phyloP scores from a whole-genome alignment of 345 rosid species.

The Citrus australasica region DNA sequence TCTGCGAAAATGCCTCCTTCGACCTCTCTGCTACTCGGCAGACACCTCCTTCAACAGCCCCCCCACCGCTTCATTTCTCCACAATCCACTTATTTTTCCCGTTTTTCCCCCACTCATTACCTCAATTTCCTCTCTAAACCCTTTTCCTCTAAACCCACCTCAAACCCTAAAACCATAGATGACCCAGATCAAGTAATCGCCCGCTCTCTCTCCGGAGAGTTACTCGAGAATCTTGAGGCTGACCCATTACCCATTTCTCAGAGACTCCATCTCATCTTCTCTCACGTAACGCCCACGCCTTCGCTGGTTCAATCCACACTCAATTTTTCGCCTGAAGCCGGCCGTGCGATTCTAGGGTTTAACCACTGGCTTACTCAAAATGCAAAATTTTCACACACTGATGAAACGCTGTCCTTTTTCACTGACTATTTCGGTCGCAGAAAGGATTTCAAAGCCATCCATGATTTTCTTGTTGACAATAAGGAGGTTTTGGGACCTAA shows the following conservation, averaged over 20 bases:
- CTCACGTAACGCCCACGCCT: constrained; percentile 67
- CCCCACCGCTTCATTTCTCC: constrained; percentile 1
- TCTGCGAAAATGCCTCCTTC: constrained; percentile 50
- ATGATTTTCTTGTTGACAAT: constrained; percentile 50
- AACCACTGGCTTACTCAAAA: constrained; percentile 58
- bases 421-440: constrained; percentile 85
- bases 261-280: constrained; percentile 67
- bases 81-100: constrained; percentile 18
- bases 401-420: constrained; percentile 73
- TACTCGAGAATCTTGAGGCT: constrained; percentile 35
- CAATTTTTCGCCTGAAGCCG: constrained; percentile 70
- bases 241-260: constrained; percentile 53
- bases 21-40: constrained; percentile 50
- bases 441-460: constrained; percentile 82
- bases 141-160: constrained; percentile 36
- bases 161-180: constrained; percentile 16
- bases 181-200: constrained; percentile 40
- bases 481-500: constrained; percentile 51
- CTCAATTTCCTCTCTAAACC: constrained; percentile 21
- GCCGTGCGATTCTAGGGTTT: constrained; percentile 70
- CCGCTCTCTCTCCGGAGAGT: constrained; percentile 66
- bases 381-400: constrained; percentile 50
- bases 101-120: constrained; percentile 15
- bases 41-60: constrained; percentile 31
- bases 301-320: constrained; percentile 56